Base-by-base conservation (phyloP, 108 stramenopile species). In the Craspedostauros australis region DNA sequence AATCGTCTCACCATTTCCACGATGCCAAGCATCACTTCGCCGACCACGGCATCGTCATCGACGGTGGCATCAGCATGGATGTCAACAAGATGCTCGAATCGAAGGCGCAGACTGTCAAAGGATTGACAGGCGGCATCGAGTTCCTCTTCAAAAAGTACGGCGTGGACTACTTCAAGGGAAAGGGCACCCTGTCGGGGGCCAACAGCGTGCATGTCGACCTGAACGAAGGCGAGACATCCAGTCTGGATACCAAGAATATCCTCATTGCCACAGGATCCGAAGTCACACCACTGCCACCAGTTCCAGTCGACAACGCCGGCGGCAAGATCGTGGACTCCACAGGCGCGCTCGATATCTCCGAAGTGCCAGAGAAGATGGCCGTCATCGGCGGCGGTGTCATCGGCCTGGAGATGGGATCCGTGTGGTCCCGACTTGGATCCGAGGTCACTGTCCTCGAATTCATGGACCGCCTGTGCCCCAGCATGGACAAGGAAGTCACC, bases 361-460 rank as follows among this genome's bases (percentile, higher is more conserved):
- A 58, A 42, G 82, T 99, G 41, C 99, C 99, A 22, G 69, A 79
- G 66, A 88, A 53, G 22, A 80, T 99, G 84, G 95, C 93, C 18
- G 96, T 99, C 7, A 73, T 99, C 52, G 97, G 99, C 22, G 99
- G 96, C 18, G 99, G 99, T 19, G 96, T 97, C 31, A 99, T 99
- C 68, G 99, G 99, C 42, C 70, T 99, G 39, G 99, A 99, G 73
- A 99, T 99, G 99, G 99, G 97, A 55, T 94, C 93, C 30, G 99
- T 99, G 2, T 99, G 99, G 99, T 61, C 70, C 54, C 88, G 97
- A 50, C 79, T 99, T 15, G 97, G 97, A 38, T 68, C 96, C 15
- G 66, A 99, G 57, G 97, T 99, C 0, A 96, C 95, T 14, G 96
- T 97, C 5, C 86, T 99, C 62, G 99, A 99, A 81, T 99, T 94